These are phyloP conservation scores for Naganishia vishniacii DNA, from an alignment of 768 basidiomycete species.

Conservation along the genomic window DNA sequence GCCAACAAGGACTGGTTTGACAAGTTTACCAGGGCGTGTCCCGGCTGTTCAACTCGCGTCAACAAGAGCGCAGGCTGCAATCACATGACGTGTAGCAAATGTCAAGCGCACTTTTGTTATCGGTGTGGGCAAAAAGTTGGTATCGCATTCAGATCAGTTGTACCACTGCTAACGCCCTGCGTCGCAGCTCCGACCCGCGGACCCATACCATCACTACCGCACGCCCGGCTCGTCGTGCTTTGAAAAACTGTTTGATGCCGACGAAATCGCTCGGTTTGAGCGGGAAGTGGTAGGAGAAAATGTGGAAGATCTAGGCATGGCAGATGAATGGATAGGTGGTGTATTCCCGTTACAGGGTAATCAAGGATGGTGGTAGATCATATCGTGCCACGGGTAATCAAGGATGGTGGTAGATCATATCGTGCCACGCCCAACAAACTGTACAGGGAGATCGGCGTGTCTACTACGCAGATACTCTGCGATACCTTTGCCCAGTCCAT, in stretches of 20 bases:
- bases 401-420: slow-evolving; percentile 17
- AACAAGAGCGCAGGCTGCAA: slow-evolving; percentile 60
- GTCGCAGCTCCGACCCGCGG: slow-evolving; percentile 35
- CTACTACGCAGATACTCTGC: slow-evolving; percentile 14
- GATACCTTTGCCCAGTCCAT: slow-evolving; percentile 30
- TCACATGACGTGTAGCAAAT: slow-evolving; percentile 76
- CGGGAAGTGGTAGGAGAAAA: slow-evolving; percentile 30
- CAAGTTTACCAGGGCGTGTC: slow-evolving; percentile 60
- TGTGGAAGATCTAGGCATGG: not conserved
- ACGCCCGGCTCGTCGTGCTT: slow-evolving; percentile 38
- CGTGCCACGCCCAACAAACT: not conserved
- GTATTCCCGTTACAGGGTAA: slow-evolving; percentile 16
- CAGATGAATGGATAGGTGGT: not conserved
- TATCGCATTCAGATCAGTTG: slow-evolving; percentile 43
- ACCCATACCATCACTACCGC: slow-evolving; percentile 45
- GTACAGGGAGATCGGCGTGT: not conserved
- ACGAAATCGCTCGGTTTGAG: slow-evolving; percentile 43
- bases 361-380: slow-evolving; percentile 13
- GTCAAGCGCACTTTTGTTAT: slow-evolving; percentile 74
- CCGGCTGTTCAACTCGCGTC: slow-evolving; percentile 66
- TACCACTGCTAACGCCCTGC: not conserved
- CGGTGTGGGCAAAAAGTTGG: slow-evolving; percentile 61
- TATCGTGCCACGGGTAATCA: slow-evolving; percentile 12
- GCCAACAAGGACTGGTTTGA: slow-evolving; percentile 70
- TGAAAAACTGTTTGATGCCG: slow-evolving; percentile 45